These are phyloP conservation scores for Daedaleopsis nitida DNA, from an alignment of 768 basidiomycete genomes.

Conservation along the genomic window DNA sequence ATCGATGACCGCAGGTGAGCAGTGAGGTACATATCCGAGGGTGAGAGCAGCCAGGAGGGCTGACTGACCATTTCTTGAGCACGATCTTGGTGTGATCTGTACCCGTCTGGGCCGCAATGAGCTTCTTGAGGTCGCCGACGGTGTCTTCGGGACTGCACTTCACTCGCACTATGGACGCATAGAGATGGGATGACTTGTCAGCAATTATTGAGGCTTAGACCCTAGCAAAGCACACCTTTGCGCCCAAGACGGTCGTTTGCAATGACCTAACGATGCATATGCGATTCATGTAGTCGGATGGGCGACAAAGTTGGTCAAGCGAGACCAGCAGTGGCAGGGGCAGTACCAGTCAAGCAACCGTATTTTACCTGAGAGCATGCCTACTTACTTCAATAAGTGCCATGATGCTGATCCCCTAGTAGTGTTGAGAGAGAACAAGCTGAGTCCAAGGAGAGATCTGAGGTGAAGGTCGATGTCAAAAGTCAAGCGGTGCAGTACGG, in stretches of 20 bases:
- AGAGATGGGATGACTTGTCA: neutral
- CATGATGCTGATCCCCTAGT: conserved; percentile 25
- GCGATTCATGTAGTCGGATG: conserved; percentile 1
- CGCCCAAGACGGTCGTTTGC: conserved; percentile 95
- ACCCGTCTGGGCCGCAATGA: conserved; percentile 96
- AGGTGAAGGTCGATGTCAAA: neutral
- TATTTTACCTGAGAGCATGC: neutral
- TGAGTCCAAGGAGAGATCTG: conserved; percentile 1
- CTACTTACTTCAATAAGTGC: conserved; percentile 35
- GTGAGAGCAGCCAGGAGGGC: neutral
- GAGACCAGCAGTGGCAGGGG: neutral
- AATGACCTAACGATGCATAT: conserved; percentile 88
- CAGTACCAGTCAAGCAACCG: too few relatives aligned
- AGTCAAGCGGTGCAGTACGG: neutral
- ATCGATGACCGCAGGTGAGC: neutral
- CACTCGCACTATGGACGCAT: conserved; percentile 68
- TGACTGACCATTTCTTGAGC: conserved; percentile 91
- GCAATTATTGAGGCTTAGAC: neutral
- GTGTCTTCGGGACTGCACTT: conserved; percentile 96
- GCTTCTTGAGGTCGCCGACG: conserved; percentile 94
- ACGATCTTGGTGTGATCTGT: conserved; percentile 84
- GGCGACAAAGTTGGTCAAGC: neutral
- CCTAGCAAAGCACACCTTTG: conserved; percentile 63
- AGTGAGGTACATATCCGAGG: neutral
- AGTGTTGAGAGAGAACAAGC: neutral